phyloP scores from a whole-genome alignment of 208 protist genomes.

The Crithidia brevicula region DNA sequence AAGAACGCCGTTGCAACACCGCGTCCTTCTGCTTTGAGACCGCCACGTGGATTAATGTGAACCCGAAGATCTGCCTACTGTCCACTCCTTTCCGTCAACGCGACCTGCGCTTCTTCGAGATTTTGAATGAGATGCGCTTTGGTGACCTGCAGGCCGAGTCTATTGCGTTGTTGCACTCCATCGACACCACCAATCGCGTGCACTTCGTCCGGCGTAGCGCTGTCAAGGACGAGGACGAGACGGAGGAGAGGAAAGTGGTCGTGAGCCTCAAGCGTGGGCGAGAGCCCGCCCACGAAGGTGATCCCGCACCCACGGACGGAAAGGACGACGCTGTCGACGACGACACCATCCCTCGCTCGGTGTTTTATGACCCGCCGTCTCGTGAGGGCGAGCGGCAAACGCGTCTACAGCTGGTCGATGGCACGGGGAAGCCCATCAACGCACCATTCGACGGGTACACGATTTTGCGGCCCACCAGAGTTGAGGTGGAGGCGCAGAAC shows the following conservation, averaged over 20 bases:
- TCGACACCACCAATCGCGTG: conserved; percentile 44
- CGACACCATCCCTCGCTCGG: background rate
- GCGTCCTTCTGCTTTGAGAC: conserved; percentile 78
- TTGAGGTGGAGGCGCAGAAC: conserved; percentile 74
- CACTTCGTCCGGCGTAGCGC: conserved; percentile 29
- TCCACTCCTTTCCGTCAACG: conserved; percentile 74
- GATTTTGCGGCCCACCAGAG: conserved; percentile 60
- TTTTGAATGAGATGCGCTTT: conserved; percentile 83
- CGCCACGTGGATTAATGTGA: conserved; percentile 59
- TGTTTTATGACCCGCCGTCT: conserved; percentile 13
- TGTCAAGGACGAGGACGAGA: background rate
- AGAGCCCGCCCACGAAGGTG: background rate
- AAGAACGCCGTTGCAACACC: conserved; percentile 8
- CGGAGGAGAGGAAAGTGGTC: background rate
- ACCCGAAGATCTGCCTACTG: conserved; percentile 68
- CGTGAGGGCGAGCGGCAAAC: conserved; percentile 1
- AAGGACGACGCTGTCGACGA: background rate
- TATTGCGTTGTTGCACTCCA: conserved; percentile 41
- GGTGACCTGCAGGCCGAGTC: conserved; percentile 47
- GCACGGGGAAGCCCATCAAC: conserved; percentile 20
- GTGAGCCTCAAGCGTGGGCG: conserved; percentile 14
- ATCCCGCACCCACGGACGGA: background rate
- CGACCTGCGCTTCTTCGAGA: conserved; percentile 56
- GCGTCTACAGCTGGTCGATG: conserved; percentile 30
- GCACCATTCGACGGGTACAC: conserved; percentile 66